Evolutionary conservation across 2,329 filamentous ascomycete genomes (phyloP).

Genomic region (Pestalotiopsis sp.): DNA sequence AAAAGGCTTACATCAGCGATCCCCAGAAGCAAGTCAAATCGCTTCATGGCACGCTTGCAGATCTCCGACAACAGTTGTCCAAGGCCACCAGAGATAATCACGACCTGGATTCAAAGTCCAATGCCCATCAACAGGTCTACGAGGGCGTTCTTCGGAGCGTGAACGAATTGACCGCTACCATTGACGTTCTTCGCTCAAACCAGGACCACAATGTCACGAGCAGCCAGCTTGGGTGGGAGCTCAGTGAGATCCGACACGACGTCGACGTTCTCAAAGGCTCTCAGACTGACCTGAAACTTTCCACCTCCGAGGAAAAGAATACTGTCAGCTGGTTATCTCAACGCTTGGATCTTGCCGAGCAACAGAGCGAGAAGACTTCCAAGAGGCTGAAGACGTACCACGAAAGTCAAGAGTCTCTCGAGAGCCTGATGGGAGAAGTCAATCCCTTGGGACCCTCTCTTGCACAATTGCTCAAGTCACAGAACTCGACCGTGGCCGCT

Average conservation of each 20-base stretch:
- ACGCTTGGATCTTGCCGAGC: background rate
- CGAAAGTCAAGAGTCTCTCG: background rate
- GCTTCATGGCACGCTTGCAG: background rate
- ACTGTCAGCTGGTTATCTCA: background rate
- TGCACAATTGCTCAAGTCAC: background rate
- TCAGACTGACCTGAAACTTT: background rate
- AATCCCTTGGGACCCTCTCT: background rate
- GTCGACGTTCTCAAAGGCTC: background rate
- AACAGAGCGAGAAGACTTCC: background rate
- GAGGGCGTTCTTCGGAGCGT: background rate
- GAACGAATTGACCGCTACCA: background rate
- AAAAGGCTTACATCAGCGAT: background rate
- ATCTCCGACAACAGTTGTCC: background rate
- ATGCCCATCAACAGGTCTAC: too few relatives aligned
- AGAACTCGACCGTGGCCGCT: background rate
- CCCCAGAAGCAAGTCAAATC: background rate
- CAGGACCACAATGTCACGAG: background rate
- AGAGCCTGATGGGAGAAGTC: background rate
- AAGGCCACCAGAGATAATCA: too few relatives aligned
- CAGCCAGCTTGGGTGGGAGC: background rate
- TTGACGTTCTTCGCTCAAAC: background rate
- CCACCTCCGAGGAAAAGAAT: background rate
- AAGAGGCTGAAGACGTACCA: background rate
- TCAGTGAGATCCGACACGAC: background rate
- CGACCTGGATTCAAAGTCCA: too few relatives aligned